phyloP scores from a whole-genome alignment of 75 land plant genomes.

The Azolla pinnata region DNA sequence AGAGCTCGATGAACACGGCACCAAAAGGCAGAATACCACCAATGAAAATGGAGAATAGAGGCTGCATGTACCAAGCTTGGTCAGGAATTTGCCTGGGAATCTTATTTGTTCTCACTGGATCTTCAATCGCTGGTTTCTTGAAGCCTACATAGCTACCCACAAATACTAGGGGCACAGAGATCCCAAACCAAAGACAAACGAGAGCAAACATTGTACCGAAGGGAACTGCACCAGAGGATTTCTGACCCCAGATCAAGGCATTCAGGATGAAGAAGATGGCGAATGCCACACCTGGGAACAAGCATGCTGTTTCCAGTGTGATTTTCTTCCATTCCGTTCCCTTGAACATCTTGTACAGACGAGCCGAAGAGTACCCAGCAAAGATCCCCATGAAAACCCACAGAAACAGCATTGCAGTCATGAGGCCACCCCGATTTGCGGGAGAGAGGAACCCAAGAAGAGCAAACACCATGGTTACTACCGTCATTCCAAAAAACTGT shows the following conservation, averaged over 20 bases:
- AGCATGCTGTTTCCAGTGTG: conserved; percentile 35
- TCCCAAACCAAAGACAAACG: conserved; percentile 50
- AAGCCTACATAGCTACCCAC: conserved; percentile 43
- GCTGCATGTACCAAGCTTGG: conserved; percentile 54
- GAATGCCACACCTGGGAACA: conserved; percentile 36
- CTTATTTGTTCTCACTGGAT: conserved; percentile 46
- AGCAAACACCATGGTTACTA: conserved; percentile 51
- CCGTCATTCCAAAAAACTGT: conserved; percentile 46
- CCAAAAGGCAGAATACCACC: conserved; percentile 50
- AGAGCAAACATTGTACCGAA: conserved; percentile 44
- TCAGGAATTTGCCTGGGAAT: conserved; percentile 52
- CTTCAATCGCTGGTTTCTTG: conserved; percentile 48
- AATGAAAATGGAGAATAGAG: conserved; percentile 38
- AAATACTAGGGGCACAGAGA: conserved; percentile 50
- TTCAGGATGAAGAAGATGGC: conserved; percentile 39
- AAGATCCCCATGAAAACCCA: conserved; percentile 51
- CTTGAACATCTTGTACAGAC: conserved; percentile 41
- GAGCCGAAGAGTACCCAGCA: conserved; percentile 39
- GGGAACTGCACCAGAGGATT: conserved; percentile 45
- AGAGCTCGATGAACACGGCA: conserved; percentile 49
- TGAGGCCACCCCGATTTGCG: conserved; percentile 43
- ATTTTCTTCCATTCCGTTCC: conserved; percentile 47
- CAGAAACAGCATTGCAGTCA: conserved; percentile 43
- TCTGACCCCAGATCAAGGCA: conserved; percentile 49
- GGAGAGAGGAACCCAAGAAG: conserved; percentile 42